A percentile compares a stretch with the other conserved stretches of the same genome.
phyloP scores from a whole-genome alignment of 495 filamentous ascomycete genomes.

The Podospora fimiseda region DNA sequence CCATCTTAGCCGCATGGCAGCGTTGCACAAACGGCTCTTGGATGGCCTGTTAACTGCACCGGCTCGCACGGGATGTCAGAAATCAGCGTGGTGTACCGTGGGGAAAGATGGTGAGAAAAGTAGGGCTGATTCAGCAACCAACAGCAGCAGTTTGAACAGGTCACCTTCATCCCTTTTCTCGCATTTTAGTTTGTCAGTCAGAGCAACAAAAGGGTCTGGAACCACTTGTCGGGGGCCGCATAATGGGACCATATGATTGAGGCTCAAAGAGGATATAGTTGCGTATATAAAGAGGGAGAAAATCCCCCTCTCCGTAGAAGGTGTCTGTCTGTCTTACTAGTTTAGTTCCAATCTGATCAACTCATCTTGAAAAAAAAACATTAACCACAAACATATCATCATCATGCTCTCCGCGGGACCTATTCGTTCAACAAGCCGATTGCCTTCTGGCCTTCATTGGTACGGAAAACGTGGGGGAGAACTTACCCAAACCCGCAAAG shows the following conservation, averaged over 20 bases:
- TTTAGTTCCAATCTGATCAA: neutral
- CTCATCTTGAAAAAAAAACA: neutral
- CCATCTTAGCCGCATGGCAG: neutral
- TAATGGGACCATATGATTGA: neutral
- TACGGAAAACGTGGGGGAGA: conserved; percentile 22
- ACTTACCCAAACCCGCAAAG: conserved; percentile 15
- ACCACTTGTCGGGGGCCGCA: neutral
- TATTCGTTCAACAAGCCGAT: conserved; percentile 23
- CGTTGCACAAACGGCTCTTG: neutral
- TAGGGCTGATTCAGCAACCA: conserved; percentile 21
- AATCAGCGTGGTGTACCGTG: neutral
- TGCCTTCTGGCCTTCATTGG: conserved; percentile 18
- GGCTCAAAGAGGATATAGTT: neutral
- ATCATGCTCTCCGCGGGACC: conserved; percentile 16
- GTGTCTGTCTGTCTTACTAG: neutral
- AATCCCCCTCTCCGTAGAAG: neutral
- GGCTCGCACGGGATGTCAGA: neutral
- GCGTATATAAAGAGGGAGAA: neutral
- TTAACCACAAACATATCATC: neutral
- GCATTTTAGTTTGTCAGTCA: neutral
- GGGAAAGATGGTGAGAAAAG: conserved; percentile 1
- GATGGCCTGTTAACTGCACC: neutral
- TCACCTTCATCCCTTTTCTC: neutral
- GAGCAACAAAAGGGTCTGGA: neutral
- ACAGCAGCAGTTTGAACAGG: neutral